Base-by-base conservation (phyloP, 306 rosid genomes). In the Corylus avellana region DNA sequence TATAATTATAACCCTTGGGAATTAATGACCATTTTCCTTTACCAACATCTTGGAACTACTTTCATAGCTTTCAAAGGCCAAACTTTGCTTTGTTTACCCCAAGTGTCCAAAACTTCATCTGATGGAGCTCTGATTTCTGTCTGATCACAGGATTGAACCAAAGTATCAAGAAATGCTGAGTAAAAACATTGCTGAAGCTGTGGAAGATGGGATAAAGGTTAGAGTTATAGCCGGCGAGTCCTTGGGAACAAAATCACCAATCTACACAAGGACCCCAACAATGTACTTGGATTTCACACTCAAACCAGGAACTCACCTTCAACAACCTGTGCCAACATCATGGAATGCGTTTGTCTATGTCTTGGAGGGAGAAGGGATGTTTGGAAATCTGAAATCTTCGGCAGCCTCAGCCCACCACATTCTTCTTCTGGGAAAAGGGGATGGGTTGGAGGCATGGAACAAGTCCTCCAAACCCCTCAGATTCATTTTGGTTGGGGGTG, bases 221-320 rank as follows among this genome's bases (percentile, higher is more conserved):
- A 95, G 91, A 77, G 99, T 93, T 0, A 91, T 95, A 78, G 99
- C 99, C 2, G 99, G 99, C 12, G 97, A 93, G 78, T 92, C 98
- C 74, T 84, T 95, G 77, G 99, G 96, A 75, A 81, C 85, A 14
- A 91, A 91, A 85, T 95, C 99, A 70, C 92, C 96, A 35, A 84
- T 95, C 56, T 85, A 90, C 87, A 95, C 99, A 78, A 90, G 85
- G 75, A 95, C 98, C 69, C 99, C 98, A 77, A 93, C 98, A 51
- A 91, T 95, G 98, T 95, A 87, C 78, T 75, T 95, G 79, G 99
- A 95, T 81, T 91, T 95, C 91, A 78, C 92, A 51, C 97, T 95
- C 68, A 84, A 89, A 79, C 94, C 98, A 13, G 94, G 93, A 22
- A 81, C 96, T 18, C 88, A 90, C 67, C 84, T 93, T 22, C 86